Base-by-base conservation (phyloP, 2,329 filamentous ascomycete species). In the Colletotrichum echinochloae region DNA sequence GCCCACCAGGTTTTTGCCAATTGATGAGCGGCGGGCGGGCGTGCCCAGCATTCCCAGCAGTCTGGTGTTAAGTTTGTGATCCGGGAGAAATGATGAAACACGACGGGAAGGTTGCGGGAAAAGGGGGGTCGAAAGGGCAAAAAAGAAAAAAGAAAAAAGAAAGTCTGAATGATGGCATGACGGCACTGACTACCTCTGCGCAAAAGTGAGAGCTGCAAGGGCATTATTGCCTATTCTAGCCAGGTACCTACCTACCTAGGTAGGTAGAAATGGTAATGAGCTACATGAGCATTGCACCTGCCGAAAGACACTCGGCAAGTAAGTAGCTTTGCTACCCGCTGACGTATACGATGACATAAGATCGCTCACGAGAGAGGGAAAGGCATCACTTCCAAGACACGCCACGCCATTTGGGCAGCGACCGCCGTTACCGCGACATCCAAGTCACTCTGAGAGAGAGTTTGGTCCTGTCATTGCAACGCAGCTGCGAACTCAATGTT, bases 21-120 rank as follows among this genome's bases (percentile, higher is more conserved):
- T 35, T 66, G 62, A 52, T 52, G 52, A 48, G 65, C 59, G 48
- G 61, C 48, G 28, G 30, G 57, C 39, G 35, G 44, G 52, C 52
- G 28, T 41, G 61, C 56, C 66, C 65, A 56, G 39, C 44, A 35
- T 65, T 67, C 35, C 65, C 64, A 67, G 67, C 57, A 54, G 44
- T 44, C 49, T 67, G 67, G 57, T 67, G 51, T 62, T 62, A 51
- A 66, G 35, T 30, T 62, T 44, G 60, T 62, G 63, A 48, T 37
- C 64, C 44, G 57, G 67, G 51, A 57, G 46, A 52, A 37, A 67
- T 70, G 67, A 70, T 71, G 68, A 71, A 71, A 71, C 68, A 59
- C 59, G 20, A 46, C 59, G 49, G 56, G 37, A 60, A 66, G 66
- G 52, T 57, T 67, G 64, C 57, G 37, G 57, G 44, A 59, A 46